Conservation (phyloP, 2,329 filamentous ascomycete species). For the Fusarium hainanense region DNA sequence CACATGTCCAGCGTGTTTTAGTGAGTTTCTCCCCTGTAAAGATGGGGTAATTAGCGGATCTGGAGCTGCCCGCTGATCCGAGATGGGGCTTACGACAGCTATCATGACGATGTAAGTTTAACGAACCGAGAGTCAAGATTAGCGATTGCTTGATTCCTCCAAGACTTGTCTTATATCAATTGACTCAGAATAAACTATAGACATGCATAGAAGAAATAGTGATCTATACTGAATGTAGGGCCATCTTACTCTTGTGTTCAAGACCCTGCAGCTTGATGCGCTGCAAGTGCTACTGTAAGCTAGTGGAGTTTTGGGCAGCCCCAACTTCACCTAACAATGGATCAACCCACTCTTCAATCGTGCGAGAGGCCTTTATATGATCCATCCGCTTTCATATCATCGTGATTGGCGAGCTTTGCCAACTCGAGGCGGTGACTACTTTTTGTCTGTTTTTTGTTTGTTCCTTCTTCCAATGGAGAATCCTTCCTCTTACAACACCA, state of each 20-base stretch:
- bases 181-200: background rate
- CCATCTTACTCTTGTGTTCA: background rate
- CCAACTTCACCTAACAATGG: slow-evolving; percentile 21
- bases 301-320: slow-evolving; percentile 7
- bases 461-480: slow-evolving; percentile 6
- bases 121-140: background rate
- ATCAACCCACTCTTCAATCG: slow-evolving; percentile 37
- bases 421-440: slow-evolving; percentile 33
- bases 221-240: background rate
- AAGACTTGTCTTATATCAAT: background rate
- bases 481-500: slow-evolving; percentile 13
- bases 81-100: slow-evolving; percentile 8
- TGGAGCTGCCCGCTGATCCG: slow-evolving; percentile 1
- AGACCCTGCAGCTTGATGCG: slow-evolving; percentile 12
- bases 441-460: background rate
- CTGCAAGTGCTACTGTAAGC: slow-evolving; percentile 5
- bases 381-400: slow-evolving; percentile 32
- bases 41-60: slow-evolving; percentile 26
- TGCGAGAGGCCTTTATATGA: slow-evolving; percentile 29
- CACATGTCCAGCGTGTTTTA: slow-evolving; percentile 19
- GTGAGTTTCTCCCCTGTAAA: slow-evolving; percentile 24
- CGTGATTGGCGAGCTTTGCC: slow-evolving; percentile 42
- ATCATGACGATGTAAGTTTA: slow-evolving; percentile 4
- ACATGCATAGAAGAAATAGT: background rate
- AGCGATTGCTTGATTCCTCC: background rate